Percentiles rank a stretch among this genome's conserved stretches.
Conservation (phyloP, 1,284 basidiomycete genomes). For the Xerocomus minutiporus region DNA sequence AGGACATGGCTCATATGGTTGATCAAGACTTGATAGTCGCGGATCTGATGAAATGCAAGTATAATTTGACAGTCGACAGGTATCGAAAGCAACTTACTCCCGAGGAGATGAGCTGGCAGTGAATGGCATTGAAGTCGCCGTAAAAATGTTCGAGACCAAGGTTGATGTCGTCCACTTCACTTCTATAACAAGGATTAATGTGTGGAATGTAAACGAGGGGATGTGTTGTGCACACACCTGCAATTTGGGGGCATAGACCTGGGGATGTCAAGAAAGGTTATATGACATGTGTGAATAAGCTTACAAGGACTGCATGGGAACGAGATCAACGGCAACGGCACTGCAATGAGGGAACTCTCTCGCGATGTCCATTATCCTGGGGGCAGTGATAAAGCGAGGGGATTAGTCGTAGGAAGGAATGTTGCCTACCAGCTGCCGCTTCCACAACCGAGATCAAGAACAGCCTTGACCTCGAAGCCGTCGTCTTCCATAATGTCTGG, state of each 20-base stretch:
- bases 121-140: conserved; percentile 69
- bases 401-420: neutral
- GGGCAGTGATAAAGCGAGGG: conserved; percentile 2
- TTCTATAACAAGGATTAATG: conserved; percentile 40
- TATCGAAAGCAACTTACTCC: conserved; percentile 47
- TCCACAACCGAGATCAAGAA: conserved; percentile 75
- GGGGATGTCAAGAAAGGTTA: conserved; percentile 15
- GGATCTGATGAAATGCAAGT: conserved; percentile 45
- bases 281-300: conserved; percentile 22
- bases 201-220: conserved; percentile 5
- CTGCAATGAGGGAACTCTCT: conserved; percentile 65
- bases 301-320: conserved; percentile 68
- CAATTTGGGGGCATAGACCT: conserved; percentile 66
- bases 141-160: conserved; percentile 77
- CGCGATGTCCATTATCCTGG: conserved; percentile 71
- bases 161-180: conserved; percentile 79
- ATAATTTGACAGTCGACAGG: conserved; percentile 7
- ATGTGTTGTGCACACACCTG: conserved; percentile 42
- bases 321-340: conserved; percentile 70
- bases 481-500: conserved; percentile 54
- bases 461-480: conserved; percentile 53
- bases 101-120: conserved; percentile 62
- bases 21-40: conserved; percentile 59
- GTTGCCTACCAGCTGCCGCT: conserved; percentile 64
- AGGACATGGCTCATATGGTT: conserved; percentile 64